phyloP scores from a whole-genome alignment of 1,284 basidiomycete genomes.

The Ceratobasidium sp. region DNA sequence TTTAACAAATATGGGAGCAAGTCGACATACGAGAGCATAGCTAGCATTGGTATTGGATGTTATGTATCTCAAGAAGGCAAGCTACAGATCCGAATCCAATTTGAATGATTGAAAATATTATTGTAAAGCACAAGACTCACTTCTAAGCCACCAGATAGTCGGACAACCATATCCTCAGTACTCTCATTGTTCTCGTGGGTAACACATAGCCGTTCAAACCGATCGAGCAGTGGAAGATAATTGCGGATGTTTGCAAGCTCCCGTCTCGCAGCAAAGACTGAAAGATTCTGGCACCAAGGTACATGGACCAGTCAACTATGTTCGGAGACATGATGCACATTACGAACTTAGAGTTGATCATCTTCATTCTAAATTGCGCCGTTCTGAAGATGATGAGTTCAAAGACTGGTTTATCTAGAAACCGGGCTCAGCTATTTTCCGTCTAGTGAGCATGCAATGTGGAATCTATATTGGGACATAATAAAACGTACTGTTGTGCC shows the following conservation, averaged over 20 bases:
- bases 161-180: neutral
- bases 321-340: neutral
- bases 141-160: neutral
- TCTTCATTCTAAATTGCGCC: neutral
- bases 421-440: neutral
- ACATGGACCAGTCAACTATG: constrained; percentile 8
- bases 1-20: constrained; percentile 9
- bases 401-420: neutral
- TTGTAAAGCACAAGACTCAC: neutral
- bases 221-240: neutral
- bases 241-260: neutral
- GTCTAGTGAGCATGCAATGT: neutral
- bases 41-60: neutral
- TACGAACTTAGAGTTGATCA: neutral
- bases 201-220: neutral
- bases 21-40: neutral
- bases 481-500: neutral
- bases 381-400: neutral
- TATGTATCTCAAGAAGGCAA: constrained; percentile 4
- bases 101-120: neutral
- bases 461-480: neutral
- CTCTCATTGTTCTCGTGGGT: neutral
- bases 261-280: neutral
- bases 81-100: neutral
- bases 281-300: neutral